Evolutionary conservation across 768 basidiomycete species (phyloP).

Genomic region (Tricholoma flavovirens): DNA sequence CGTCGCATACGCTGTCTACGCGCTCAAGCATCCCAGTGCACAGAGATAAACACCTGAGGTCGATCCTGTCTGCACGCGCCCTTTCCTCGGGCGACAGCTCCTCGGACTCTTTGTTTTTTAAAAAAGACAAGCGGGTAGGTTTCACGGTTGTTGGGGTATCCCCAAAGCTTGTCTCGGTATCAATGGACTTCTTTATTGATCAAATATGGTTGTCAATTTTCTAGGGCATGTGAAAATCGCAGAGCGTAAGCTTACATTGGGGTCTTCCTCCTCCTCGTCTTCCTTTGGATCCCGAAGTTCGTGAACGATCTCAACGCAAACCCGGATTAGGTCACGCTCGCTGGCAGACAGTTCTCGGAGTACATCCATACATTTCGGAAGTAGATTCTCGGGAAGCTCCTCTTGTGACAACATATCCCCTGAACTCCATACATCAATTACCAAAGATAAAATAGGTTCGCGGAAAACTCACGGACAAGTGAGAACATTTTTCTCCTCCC

Average conservation of each 20-base stretch:
- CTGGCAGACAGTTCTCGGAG: conserved; percentile 62
- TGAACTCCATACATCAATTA: conserved; percentile 20
- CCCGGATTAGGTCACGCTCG: conserved; percentile 81
- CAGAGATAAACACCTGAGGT: conserved; percentile 68
- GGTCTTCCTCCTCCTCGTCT: conserved; percentile 34
- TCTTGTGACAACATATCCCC: conserved; percentile 80
- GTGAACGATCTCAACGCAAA: conserved; percentile 84
- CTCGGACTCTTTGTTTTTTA: conserved; percentile 25
- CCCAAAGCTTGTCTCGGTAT: conserved; percentile 23
- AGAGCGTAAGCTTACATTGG: conserved; percentile 12
- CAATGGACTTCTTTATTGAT: conserved; percentile 12
- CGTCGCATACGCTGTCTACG: conserved; percentile 65
- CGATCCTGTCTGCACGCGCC: conserved; percentile 52
- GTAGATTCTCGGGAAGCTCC: conserved; percentile 59
- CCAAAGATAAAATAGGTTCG: not conserved
- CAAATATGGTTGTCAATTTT: conserved; percentile 1
- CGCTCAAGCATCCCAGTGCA: conserved; percentile 84
- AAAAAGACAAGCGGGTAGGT: conserved; percentile 10
- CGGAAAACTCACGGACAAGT: conserved; percentile 62
- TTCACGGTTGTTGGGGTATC: conserved; percentile 22
- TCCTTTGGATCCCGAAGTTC: conserved; percentile 59
- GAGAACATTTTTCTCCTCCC: conserved; percentile 84
- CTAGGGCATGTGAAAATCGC: not conserved
- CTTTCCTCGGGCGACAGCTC: conserved; percentile 58
- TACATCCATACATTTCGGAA: conserved; percentile 78